Evolutionary conservation across 2,329 filamentous ascomycete species (phyloP).

Genomic region (Cordyceps farinosa): DNA sequence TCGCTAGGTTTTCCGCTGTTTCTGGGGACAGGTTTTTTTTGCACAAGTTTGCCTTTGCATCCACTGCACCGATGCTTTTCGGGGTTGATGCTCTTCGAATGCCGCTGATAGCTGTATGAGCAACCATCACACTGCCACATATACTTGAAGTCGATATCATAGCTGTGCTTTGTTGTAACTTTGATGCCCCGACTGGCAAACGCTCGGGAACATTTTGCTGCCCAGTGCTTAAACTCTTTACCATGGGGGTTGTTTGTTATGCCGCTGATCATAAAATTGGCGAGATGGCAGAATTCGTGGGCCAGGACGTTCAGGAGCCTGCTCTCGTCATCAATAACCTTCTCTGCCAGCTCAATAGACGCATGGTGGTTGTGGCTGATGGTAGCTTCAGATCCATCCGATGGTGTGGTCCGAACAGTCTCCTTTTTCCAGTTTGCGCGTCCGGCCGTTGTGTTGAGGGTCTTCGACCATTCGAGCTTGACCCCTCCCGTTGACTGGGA

Average conservation of each 20-base stretch:
- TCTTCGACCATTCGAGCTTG: slow-evolving; percentile 69
- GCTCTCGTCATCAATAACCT: slow-evolving; percentile 75
- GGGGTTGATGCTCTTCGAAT: slow-evolving; percentile 81
- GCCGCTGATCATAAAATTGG: slow-evolving; percentile 82
- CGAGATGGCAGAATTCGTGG: slow-evolving; percentile 93
- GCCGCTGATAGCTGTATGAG: slow-evolving; percentile 70
- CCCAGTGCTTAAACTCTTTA: slow-evolving; percentile 77
- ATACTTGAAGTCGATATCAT: slow-evolving; percentile 90
- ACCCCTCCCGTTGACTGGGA: slow-evolving; percentile 65
- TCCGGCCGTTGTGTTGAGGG: slow-evolving; percentile 75
- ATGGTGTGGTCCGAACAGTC: slow-evolving; percentile 38
- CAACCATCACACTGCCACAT: slow-evolving; percentile 76
- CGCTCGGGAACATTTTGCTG: slow-evolving; percentile 47
- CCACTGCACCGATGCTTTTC: slow-evolving; percentile 67
- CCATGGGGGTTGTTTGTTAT: slow-evolving; percentile 77
- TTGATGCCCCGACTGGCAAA: slow-evolving; percentile 63
- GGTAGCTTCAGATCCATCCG: slow-evolving; percentile 26
- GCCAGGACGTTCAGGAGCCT: slow-evolving; percentile 87
- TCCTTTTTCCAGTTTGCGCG: slow-evolving; percentile 69
- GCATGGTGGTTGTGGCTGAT: slow-evolving; percentile 56
- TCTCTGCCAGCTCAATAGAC: slow-evolving; percentile 82
- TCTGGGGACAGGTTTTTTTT: slow-evolving; percentile 71
- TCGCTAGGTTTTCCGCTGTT: slow-evolving; percentile 33
- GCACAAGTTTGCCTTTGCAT: slow-evolving; percentile 69
- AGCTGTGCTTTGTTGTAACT: slow-evolving; percentile 87